Evolutionary conservation across 352 stramenopile species (phyloP), one percentile per base, ranked within the genome.

Genomic region (Ophiocytium majus): DNA sequence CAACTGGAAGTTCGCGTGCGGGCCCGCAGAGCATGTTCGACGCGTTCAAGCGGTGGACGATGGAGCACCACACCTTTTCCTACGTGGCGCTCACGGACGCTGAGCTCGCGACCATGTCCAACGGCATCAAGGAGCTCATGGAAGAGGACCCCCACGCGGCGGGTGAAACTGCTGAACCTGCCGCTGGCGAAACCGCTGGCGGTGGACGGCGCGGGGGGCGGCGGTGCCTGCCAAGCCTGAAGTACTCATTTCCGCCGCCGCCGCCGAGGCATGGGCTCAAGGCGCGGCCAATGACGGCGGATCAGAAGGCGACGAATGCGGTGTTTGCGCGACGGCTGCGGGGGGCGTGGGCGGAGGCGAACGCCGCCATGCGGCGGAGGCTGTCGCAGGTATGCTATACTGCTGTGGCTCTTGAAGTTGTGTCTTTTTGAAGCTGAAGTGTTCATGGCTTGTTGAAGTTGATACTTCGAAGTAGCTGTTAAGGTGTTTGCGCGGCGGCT

Each of bases 251-350:
- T 28, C 85, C 86, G 36, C 84, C 84, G 10, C 78, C 82, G 14
- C 84, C 86, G 31, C 81, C 85, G 57, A 66, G 85, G 66, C 83
- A 82, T 49, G 81, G 81, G 33, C 82, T 89, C 14, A 89, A 88
- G 36, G 76, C 86, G n/a, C 86, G 82, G 32, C 85, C 86, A 66
- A 79, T 90, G 64, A 89, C 86, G 1, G 84, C 79, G 5, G 86
- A 90, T 81, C 86, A 90, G 64, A 88, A 85, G 78, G 80, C 81
- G n/a, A 83, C 86, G 81, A 90, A 90, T 64, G 75, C 66, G 1
- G 85, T 90, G 14, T 90, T 85, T 32, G 0, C 86, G 37, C 49
- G 84, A 66, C 80, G 84, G 32, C 28, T 88, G 63, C 80, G 81
- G 32, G 76, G 28, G 23, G 64, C 63, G 28, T 88, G 84, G 84